These are phyloP conservation scores for Talaromyces liani DNA, from an alignment of 495 filamentous ascomycete genomes.

Conservation along the genomic window DNA sequence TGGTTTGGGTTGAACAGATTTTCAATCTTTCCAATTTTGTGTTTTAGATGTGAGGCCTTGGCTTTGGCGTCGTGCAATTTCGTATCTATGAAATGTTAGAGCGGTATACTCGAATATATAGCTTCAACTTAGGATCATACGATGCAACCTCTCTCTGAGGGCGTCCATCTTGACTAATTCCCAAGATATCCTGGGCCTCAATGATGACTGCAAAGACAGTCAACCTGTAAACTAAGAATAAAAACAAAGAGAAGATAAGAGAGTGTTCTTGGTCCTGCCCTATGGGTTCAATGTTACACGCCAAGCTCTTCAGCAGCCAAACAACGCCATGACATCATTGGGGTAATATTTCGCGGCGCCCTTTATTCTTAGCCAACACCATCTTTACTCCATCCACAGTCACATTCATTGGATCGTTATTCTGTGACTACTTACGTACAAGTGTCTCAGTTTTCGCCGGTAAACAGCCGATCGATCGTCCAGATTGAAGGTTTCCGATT, in stretches of 20 bases:
- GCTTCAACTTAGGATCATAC: neutral
- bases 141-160: slow-evolving; percentile 2
- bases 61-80: slow-evolving; percentile 6
- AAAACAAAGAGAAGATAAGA: neutral
- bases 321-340: slow-evolving; percentile 4
- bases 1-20: slow-evolving; percentile 83
- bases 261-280: neutral
- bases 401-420: neutral
- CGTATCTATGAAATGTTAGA: neutral
- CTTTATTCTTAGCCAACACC: neutral
- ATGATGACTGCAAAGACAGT: neutral
- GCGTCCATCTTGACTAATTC: slow-evolving; percentile 1
- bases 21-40: slow-evolving; percentile 60
- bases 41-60: slow-evolving; percentile 45
- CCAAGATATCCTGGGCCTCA: neutral
- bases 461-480: neutral
- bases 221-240: neutral
- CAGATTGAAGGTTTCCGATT: neutral
- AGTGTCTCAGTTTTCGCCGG: neutral
- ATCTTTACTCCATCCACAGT: neutral
- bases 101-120: neutral
- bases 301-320: neutral
- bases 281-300: neutral
- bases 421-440: neutral
- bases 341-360: neutral